Evolutionary conservation across 306 rosid genomes (phyloP).

Genomic region (Vigna angularis): DNA sequence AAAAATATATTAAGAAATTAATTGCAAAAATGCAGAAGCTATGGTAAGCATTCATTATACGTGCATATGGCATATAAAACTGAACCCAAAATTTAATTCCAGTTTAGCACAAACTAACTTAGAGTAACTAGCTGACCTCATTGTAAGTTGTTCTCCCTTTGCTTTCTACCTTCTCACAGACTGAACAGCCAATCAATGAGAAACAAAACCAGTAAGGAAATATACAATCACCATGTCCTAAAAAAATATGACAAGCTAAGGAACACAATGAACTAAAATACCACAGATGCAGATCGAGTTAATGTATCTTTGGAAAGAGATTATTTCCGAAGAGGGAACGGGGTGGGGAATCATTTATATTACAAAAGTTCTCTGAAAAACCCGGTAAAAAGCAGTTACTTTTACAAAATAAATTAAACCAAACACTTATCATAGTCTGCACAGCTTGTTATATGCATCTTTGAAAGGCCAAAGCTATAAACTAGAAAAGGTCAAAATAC

Average conservation of each 20-base stretch:
- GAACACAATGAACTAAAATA: conserved; percentile 28
- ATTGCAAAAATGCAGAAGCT: neutral
- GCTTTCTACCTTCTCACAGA: conserved; percentile 99
- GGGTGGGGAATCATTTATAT: neutral
- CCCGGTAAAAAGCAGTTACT: neutral
- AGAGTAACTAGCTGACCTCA: conserved; percentile 68
- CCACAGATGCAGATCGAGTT: neutral
- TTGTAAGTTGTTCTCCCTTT: conserved; percentile 97
- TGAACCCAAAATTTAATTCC: conserved; percentile 23
- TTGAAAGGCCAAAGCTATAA: conserved; percentile 11
- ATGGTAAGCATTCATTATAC: neutral
- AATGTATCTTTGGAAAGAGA: neutral
- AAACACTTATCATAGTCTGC: conserved; percentile 4
- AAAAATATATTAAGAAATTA: conserved; percentile 7
- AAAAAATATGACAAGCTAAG: conserved; percentile 2
- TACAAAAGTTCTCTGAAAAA: neutral
- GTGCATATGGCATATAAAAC: neutral
- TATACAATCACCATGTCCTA: neutral
- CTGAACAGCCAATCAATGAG: conserved; percentile 56
- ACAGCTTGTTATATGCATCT: conserved; percentile 4
- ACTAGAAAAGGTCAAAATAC: conserved; percentile 8
- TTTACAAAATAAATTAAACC: neutral
- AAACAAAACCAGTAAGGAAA: conserved; percentile 34
- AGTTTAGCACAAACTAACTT: conserved; percentile 31
- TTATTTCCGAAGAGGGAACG: neutral